phyloP scores from a whole-genome alignment of 1,139 yeast genomes.

The Candida tunisiensis region DNA sequence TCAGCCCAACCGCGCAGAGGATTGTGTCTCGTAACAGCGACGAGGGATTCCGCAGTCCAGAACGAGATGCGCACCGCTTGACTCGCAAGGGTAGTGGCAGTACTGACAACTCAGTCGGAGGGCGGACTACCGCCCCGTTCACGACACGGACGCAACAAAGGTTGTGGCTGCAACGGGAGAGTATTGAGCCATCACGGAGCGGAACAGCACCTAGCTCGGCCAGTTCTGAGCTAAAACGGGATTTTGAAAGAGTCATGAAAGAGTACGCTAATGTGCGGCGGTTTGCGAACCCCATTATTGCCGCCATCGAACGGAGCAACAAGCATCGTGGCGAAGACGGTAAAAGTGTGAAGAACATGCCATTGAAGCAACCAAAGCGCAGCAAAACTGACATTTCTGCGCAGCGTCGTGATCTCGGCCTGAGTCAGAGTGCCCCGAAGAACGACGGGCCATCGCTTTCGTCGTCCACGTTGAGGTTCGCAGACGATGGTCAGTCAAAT shows the following conservation, averaged over 20 bases:
- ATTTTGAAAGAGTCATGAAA: constrained; percentile 57
- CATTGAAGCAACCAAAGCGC: constrained; percentile 3
- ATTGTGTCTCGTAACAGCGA: no score
- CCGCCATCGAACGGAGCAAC: constrained; percentile 31
- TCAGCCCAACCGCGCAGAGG: no score
- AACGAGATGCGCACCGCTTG: no score
- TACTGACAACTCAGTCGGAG: no score
- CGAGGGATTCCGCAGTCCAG: no score
- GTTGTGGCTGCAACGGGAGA: constrained; percentile 70
- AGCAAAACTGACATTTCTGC: neutral
- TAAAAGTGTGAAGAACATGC: constrained; percentile 1
- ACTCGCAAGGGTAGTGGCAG: no score
- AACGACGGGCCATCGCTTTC: no score
- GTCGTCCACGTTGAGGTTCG: no score
- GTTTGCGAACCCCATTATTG: constrained; percentile 51
- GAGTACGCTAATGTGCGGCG: constrained; percentile 59
- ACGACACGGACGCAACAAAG: constrained; percentile 66
- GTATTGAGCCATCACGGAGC: no score
- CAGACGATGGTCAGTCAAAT: no score
- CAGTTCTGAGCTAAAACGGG: constrained; percentile 39
- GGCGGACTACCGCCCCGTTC: no score
- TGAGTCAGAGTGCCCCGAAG: no score
- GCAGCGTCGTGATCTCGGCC: neutral
- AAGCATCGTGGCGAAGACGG: constrained; percentile 6
- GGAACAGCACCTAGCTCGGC: constrained; percentile 12